Evolutionary conservation across 1,284 basidiomycete species (phyloP).

Genomic region (Cutaneotrichosporon dermatis): DNA sequence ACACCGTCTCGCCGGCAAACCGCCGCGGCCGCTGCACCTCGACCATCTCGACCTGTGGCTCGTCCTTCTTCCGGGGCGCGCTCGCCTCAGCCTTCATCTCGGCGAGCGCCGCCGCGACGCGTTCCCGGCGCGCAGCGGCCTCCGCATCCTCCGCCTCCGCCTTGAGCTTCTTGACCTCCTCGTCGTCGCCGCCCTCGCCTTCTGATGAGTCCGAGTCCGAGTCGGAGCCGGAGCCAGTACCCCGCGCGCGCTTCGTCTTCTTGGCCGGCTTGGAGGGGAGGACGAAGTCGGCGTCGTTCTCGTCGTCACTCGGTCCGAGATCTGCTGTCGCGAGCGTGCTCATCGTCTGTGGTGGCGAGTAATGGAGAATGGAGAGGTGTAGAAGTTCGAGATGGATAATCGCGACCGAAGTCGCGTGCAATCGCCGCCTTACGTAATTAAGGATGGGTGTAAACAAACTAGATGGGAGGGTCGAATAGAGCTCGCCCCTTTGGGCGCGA

Average conservation of each 20-base stretch:
- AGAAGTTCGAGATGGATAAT: neutral
- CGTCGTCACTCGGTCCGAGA: slow-evolving; percentile 33
- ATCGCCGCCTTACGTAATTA: neutral
- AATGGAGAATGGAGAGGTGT: neutral
- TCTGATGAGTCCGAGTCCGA: slow-evolving; percentile 13
- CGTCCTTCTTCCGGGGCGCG: slow-evolving; percentile 2
- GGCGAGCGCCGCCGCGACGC: slow-evolving; percentile 16
- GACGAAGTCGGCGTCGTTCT: slow-evolving; percentile 36
- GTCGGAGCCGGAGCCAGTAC: slow-evolving; percentile 15
- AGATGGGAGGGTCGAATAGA: neutral
- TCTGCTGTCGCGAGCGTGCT: slow-evolving; percentile 40
- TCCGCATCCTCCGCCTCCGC: slow-evolving; percentile 5
- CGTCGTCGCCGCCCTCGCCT: slow-evolving; percentile 11
- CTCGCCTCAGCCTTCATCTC: slow-evolving; percentile 12
- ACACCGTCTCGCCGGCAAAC: slow-evolving; percentile 46
- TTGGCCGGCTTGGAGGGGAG: slow-evolving; percentile 20
- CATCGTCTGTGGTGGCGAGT: slow-evolving; percentile 22
- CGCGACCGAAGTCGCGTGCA: neutral
- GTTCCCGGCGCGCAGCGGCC: slow-evolving; percentile 5
- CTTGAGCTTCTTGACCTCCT: slow-evolving; percentile 1
- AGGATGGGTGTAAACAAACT: neutral
- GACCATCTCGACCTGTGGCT: slow-evolving; percentile 26
- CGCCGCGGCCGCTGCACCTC: slow-evolving; percentile 37
- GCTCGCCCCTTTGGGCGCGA: neutral
- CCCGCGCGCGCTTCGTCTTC: slow-evolving; percentile 11